Conservation (phyloP, 768 basidiomycete genomes). For the Calvatia gigantea region DNA sequence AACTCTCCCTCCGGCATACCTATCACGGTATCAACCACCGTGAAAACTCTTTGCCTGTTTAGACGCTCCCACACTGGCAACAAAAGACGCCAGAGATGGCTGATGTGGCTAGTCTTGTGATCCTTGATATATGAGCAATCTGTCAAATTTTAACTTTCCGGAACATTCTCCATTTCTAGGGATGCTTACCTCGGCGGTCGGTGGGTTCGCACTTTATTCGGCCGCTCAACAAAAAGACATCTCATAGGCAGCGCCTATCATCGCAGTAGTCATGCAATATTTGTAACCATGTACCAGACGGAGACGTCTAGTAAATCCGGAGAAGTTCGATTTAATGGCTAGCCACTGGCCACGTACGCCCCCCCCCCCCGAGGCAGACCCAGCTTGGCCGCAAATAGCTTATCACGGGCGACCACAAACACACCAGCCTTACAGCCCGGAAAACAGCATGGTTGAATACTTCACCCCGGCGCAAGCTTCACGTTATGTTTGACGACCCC, state of each 20-base stretch:
- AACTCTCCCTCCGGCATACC: neutral
- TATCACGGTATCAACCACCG: constrained; percentile 1
- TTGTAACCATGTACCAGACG: neutral
- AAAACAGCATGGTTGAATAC: neutral
- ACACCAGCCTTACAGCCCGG: neutral
- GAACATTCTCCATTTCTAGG: constrained; percentile 7
- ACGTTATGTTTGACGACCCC: neutral
- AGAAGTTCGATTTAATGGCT: neutral
- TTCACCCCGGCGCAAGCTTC: neutral
- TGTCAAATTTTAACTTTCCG: constrained; percentile 3
- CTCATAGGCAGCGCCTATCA: neutral
- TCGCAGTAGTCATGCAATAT: neutral
- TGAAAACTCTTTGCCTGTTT: neutral
- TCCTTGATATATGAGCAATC: neutral
- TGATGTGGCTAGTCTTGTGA: neutral
- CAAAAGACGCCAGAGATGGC: neutral
- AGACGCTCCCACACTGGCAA: neutral
- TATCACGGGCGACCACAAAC: neutral
- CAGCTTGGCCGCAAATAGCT: neutral
- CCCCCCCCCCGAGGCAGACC: neutral
- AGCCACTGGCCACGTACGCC: neutral
- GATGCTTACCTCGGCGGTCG: neutral
- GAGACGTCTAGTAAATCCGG: no score
- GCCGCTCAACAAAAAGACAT: neutral
- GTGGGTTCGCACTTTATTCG: neutral